Conservation (phyloP, 306 rosid species). For the Pachyrhizus erosus region DNA sequence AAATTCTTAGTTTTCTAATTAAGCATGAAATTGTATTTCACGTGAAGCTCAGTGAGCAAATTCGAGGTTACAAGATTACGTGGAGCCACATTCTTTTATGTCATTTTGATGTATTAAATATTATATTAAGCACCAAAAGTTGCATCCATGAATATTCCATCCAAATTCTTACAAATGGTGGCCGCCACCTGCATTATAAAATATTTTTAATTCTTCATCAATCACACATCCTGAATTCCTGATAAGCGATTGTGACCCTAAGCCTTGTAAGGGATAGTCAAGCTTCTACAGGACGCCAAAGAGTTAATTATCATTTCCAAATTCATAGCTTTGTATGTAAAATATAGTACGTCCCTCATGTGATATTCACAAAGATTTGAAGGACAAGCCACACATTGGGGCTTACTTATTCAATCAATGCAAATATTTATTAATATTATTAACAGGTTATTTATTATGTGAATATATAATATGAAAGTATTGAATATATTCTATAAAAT, state of each 20-base stretch:
- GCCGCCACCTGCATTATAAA: constrained; percentile 34
- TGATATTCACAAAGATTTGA: too few species aligned
- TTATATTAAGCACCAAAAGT: not conserved
- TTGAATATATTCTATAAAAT: too few species aligned
- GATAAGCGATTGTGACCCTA: constrained; percentile 30
- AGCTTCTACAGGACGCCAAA: constrained; percentile 17
- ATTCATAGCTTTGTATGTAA: too few species aligned
- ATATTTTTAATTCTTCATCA: constrained; percentile 8
- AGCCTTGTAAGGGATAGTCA: constrained; percentile 42
- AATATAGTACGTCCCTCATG: too few species aligned
- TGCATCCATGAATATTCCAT: constrained; percentile 18
- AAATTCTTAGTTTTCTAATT: not conserved
- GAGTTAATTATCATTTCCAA: not conserved
- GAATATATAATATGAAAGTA: too few species aligned
- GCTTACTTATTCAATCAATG: too few species aligned
- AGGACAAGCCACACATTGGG: too few species aligned
- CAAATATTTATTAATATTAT: too few species aligned
- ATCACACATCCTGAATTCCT: not conserved
- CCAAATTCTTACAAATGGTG: constrained; percentile 18
- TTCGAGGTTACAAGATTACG: not conserved
- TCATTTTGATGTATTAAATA: not conserved
- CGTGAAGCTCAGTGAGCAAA: not conserved
- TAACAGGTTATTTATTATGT: too few species aligned
- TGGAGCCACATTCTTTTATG: constrained; percentile 20
- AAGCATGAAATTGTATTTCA: constrained; percentile 5